Evolutionary conservation across 257 asterid genomes (phyloP), one percentile per base, ranked within the genome.

Genomic region (Jacaranda mimosifolia): DNA sequence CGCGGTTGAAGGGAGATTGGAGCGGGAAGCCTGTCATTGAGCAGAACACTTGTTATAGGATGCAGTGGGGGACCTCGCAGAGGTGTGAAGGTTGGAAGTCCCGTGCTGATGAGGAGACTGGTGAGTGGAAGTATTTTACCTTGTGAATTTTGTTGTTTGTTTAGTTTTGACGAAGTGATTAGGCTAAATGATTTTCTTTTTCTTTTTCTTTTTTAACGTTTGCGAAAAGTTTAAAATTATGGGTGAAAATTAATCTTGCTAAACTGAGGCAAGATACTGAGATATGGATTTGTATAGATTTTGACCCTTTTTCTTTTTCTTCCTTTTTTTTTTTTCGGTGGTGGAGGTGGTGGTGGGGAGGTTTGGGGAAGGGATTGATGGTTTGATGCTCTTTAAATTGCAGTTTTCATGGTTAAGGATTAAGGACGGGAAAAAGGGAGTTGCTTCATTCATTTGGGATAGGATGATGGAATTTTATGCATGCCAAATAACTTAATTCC

Each of bases 31-130:
- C 99, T 40, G 98, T 94, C 63, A 92, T 91, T 68, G 99, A 92
- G 91, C 93, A 86, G 76, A 94, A 94, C 75, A 94, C 98, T 59
- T 94, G 99, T 83, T 94, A 92, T 49, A 88, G 99, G 77, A 91
- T 89, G 98, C 98, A 94, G 76, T 94, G 99, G 99, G 99, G 99
- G 15, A 84, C 95, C 1, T 84, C 99, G 0, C 98, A 91, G 72
- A 68, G 98, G 68, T 94, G 99, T 43, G 97, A 93, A 53, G 99
- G 99, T 18, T 91, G 97, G 98, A 88, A 63, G 58, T 93, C 99
- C 9, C 80, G 89, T 43, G 96, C 94, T 32, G 97, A 95, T 74
- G 99, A 93, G 82, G 99, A 95, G 80, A 91, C 97, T 51, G 97
- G 99, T 95, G 78, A 82, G 95, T 60, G 26, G 43, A 69, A 46